Evolutionary conservation across 805 yeast species (phyloP).

Genomic region (Wickerhamiella hasegawae): DNA sequence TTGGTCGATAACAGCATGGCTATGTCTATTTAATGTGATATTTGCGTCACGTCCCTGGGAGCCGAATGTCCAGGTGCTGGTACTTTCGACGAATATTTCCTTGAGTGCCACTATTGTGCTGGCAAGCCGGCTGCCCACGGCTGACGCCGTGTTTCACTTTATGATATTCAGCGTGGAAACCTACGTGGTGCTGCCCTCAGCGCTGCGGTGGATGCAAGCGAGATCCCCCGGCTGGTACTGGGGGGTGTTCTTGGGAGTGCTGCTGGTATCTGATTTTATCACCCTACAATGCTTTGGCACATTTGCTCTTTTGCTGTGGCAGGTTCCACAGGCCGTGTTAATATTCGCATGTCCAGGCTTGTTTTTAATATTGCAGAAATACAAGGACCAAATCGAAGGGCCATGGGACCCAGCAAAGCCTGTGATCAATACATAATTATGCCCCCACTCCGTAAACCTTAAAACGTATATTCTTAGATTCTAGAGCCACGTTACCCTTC

Average conservation of each 20-base stretch:
- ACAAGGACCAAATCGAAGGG: slow-evolving; percentile 73
- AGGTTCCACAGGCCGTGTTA: slow-evolving; percentile 31
- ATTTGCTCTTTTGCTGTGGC: slow-evolving; percentile 33
- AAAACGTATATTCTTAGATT: no score
- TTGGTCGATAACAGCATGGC: slow-evolving; percentile 80
- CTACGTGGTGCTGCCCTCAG: slow-evolving; percentile 57
- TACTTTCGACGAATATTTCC: slow-evolving; percentile 65
- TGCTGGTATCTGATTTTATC: slow-evolving; percentile 11
- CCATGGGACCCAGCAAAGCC: slow-evolving; percentile 91
- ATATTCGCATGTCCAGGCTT: slow-evolving; percentile 49
- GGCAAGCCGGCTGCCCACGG: slow-evolving; percentile 69
- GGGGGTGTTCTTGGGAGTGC: slow-evolving; percentile 13
- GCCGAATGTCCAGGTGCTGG: slow-evolving; percentile 27
- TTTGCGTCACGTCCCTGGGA: slow-evolving; percentile 52
- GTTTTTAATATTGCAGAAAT: slow-evolving; percentile 54
- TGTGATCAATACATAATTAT: no score
- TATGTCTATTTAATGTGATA: slow-evolving; percentile 52
- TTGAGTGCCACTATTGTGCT: slow-evolving; percentile 75
- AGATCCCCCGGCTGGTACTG: slow-evolving; percentile 17
- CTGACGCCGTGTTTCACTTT: slow-evolving; percentile 70
- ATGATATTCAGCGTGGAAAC: slow-evolving; percentile 55
- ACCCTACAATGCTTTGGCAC: slow-evolving; percentile 19
- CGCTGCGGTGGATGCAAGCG: slow-evolving; percentile 42
- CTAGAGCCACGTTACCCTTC: no score
- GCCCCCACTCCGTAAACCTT: no score